Conservation (phyloP, 495 filamentous ascomycete species). For the Neurospora sp. region DNA sequence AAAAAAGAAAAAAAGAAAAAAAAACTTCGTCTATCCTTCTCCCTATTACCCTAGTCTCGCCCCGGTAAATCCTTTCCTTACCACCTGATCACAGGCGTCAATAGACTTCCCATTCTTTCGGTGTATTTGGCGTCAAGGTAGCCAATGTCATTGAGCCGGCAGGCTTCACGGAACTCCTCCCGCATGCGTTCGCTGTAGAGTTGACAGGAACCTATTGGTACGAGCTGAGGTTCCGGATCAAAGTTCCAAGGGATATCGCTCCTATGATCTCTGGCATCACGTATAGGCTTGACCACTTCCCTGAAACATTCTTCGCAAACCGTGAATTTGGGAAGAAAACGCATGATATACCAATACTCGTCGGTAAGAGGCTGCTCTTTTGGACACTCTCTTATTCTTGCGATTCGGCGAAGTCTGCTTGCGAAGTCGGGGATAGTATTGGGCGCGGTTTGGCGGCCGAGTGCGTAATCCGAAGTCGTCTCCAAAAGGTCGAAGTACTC, state of each 20-base stretch:
- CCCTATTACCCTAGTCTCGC: neutral
- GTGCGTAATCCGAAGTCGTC: conserved; percentile 27
- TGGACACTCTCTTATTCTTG: conserved; percentile 17
- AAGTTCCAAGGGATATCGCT: conserved; percentile 43
- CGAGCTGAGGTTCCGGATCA: no score
- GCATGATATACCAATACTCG: conserved; percentile 31
- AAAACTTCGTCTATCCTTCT: neutral
- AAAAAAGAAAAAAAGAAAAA: neutral
- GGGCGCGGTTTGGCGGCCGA: conserved; percentile 18
- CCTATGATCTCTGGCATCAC: conserved; percentile 24
- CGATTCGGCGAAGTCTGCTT: conserved; percentile 24
- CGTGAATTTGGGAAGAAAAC: conserved; percentile 27
- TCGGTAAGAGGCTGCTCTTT: conserved; percentile 12
- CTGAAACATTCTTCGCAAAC: conserved; percentile 51
- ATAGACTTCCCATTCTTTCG: conserved; percentile 23
- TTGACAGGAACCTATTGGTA: conserved; percentile 51
- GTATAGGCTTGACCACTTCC: conserved; percentile 54
- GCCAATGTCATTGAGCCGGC: conserved; percentile 45
- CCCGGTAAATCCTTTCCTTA: neutral
- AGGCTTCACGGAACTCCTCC: conserved; percentile 48
- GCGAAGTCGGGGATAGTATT: no score
- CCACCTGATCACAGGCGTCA: neutral
- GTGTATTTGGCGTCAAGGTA: conserved; percentile 41
- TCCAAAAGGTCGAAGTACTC: conserved; percentile 35
- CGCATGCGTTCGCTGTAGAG: conserved; percentile 71